phyloP scores from a whole-genome alignment of 176 grass and related monocot genomes.

The Thalia dealbata region DNA sequence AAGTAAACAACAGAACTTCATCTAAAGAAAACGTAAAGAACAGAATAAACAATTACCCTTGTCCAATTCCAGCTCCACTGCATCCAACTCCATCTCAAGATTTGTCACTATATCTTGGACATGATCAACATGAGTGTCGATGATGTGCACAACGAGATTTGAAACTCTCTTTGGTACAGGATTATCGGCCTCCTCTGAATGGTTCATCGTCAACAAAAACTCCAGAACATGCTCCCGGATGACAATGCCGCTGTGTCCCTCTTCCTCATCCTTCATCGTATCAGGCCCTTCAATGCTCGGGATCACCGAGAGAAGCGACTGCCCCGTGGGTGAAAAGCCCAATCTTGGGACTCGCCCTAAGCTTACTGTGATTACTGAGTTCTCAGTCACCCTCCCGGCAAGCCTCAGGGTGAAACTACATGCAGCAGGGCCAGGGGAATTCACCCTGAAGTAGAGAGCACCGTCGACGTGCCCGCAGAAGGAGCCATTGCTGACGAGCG shows the following conservation, averaged over 20 bases:
- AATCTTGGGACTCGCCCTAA: slow-evolving; percentile 70
- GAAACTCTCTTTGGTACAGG: slow-evolving; percentile 59
- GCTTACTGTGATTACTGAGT: slow-evolving; percentile 66
- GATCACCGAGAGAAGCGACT: slow-evolving; percentile 73
- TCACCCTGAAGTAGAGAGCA: slow-evolving; percentile 58
- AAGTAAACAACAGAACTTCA: neutral
- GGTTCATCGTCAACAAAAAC: slow-evolving; percentile 85
- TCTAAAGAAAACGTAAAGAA: no score
- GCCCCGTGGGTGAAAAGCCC: slow-evolving; percentile 46
- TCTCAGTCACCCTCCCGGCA: slow-evolving; percentile 56
- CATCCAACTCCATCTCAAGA: slow-evolving; percentile 84
- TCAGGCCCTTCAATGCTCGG: slow-evolving; percentile 38
- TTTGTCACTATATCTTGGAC: slow-evolving; percentile 93
- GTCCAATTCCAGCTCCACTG: slow-evolving; percentile 75
- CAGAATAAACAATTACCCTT: slow-evolving; percentile 44
- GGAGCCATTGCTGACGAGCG: slow-evolving; percentile 61
- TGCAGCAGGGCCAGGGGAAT: slow-evolving; percentile 53
- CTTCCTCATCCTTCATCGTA: neutral
- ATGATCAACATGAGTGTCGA: slow-evolving; percentile 81
- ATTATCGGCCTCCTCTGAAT: slow-evolving; percentile 86
- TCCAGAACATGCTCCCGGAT: slow-evolving; percentile 85
- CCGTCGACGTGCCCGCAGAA: slow-evolving; percentile 38
- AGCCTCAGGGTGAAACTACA: slow-evolving; percentile 70
- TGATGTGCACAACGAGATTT: slow-evolving; percentile 83
- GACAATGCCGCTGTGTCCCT: slow-evolving; percentile 30